Conservation (phyloP, 352 stramenopile species). For the Thraustochytrium striatum region DNA sequence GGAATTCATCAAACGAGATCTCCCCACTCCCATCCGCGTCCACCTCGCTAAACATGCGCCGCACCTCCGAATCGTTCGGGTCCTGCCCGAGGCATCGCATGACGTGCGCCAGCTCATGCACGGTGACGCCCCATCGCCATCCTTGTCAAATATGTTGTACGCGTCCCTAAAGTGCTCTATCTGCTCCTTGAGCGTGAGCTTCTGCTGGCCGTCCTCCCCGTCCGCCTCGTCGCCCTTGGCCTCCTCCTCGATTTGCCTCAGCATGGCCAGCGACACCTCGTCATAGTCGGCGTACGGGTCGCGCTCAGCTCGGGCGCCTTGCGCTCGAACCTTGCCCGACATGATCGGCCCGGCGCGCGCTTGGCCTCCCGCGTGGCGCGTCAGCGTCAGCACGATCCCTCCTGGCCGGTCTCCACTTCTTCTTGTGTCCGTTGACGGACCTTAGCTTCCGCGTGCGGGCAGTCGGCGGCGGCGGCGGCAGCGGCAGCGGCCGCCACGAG, state of each 20-base stretch:
- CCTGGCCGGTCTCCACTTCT: too few relatives aligned
- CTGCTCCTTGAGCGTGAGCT: constrained; percentile 6
- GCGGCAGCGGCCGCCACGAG: too few relatives aligned
- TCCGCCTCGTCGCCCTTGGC: too few relatives aligned
- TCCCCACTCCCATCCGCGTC: constrained; percentile 69
- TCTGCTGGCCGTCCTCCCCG: too few relatives aligned
- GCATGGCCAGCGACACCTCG: not conserved
- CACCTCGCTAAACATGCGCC: constrained; percentile 73
- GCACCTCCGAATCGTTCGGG: constrained; percentile 15
- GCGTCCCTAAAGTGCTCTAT: constrained; percentile 44
- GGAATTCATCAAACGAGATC: constrained; percentile 51
- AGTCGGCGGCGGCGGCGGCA: too few relatives aligned
- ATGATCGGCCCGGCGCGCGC: too few relatives aligned
- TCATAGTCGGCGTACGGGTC: constrained; percentile 1
- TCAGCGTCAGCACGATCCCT: too few relatives aligned
- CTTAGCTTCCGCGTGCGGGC: too few relatives aligned
- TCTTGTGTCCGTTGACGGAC: too few relatives aligned
- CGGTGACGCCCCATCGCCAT: constrained; percentile 41
- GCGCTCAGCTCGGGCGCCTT: too few relatives aligned
- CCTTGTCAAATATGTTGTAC: constrained; percentile 49
- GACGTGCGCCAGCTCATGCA: constrained; percentile 29
- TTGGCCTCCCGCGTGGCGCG: too few relatives aligned
- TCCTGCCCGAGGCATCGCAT: constrained; percentile 44
- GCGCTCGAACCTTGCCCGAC: too few relatives aligned
- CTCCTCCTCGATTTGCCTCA: constrained; percentile 15